These are phyloP conservation scores for Byssochlamys sp. DNA, from an alignment of 2,329 filamentous ascomycete genomes.

Conservation along the genomic window DNA sequence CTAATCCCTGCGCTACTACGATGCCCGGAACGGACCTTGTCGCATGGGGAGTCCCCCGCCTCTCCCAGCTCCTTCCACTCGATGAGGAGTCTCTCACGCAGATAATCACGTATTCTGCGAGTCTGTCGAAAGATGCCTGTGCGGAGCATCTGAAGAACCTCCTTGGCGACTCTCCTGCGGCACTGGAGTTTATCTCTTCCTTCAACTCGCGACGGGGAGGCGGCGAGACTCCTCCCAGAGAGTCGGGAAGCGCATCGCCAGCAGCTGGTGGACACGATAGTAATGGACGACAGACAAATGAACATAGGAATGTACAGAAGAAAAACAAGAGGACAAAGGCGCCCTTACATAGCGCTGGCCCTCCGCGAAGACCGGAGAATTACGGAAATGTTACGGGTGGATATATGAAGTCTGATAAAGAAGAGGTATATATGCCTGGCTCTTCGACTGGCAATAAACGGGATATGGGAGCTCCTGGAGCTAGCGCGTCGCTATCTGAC, in stretches of 20 bases:
- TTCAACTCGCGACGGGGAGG: conserved; percentile 59
- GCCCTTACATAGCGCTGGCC: conserved; percentile 51
- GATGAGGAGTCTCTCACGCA: conserved; percentile 77
- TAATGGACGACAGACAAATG: conserved; percentile 7
- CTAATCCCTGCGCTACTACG: background rate
- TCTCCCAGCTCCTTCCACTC: conserved; percentile 71
- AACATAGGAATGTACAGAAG: conserved; percentile 34
- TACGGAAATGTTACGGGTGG: conserved; percentile 56
- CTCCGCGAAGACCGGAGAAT: conserved; percentile 55
- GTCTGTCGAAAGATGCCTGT: conserved; percentile 65
- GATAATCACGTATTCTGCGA: conserved; percentile 69
- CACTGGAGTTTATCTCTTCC: conserved; percentile 60
- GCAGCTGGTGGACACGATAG: conserved; percentile 1
- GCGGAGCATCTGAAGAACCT: conserved; percentile 80
- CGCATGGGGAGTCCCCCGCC: conserved; percentile 56
- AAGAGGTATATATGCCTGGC: conserved; percentile 63
- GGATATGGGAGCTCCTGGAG: conserved; percentile 29
- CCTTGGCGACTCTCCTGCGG: conserved; percentile 72
- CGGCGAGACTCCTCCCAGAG: conserved; percentile 16
- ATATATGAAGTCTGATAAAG: conserved; percentile 63
- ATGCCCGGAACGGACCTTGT: conserved; percentile 28
- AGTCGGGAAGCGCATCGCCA: conserved; percentile 1
- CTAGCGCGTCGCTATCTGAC: conserved; percentile 26
- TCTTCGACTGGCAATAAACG: conserved; percentile 34
- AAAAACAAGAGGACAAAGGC: conserved; percentile 50